Conservation (phyloP, 768 basidiomycete genomes). For the Hydnomerulius pinastri region DNA sequence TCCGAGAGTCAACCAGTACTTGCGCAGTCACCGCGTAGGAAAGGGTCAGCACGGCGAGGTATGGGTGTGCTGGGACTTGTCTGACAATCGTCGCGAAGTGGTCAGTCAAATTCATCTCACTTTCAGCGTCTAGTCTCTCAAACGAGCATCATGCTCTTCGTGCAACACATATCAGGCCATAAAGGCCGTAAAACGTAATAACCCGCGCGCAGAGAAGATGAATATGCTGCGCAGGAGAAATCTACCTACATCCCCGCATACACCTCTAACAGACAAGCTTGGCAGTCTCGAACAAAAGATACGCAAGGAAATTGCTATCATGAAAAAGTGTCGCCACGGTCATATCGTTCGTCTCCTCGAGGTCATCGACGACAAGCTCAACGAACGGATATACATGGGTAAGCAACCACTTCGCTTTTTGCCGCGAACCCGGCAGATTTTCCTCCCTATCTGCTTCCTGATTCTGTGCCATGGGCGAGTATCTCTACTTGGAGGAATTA, state of each 20-base stretch:
- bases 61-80: conserved; percentile 64
- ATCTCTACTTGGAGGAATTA: conserved; percentile 31
- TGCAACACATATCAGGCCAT: conserved; percentile 55
- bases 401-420: conserved; percentile 36
- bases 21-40: conserved; percentile 74
- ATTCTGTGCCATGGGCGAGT: conserved; percentile 29
- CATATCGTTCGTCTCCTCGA: conserved; percentile 89
- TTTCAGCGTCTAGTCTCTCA: conserved; percentile 4
- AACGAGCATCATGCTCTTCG: conserved; percentile 3
- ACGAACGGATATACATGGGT: conserved; percentile 94
- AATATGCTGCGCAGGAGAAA: conserved; percentile 52
- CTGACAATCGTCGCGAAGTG: conserved; percentile 48
- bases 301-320: conserved; percentile 93
- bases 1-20: conserved; percentile 82
- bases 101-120: conserved; percentile 32
- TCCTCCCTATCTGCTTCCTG: conserved; percentile 23
- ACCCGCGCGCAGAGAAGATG: conserved; percentile 69
- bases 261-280: conserved; percentile 65
- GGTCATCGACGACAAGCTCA: conserved; percentile 90
- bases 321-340: conserved; percentile 93
- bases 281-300: conserved; percentile 82
- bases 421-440: conserved; percentile 14
- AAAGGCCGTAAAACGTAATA: conserved; percentile 74
- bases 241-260: conserved; percentile 44
- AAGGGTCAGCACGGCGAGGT: conserved; percentile 92